Conservation (phyloP, 129 eudicot genomes). For the Artemisia tridentata region DNA sequence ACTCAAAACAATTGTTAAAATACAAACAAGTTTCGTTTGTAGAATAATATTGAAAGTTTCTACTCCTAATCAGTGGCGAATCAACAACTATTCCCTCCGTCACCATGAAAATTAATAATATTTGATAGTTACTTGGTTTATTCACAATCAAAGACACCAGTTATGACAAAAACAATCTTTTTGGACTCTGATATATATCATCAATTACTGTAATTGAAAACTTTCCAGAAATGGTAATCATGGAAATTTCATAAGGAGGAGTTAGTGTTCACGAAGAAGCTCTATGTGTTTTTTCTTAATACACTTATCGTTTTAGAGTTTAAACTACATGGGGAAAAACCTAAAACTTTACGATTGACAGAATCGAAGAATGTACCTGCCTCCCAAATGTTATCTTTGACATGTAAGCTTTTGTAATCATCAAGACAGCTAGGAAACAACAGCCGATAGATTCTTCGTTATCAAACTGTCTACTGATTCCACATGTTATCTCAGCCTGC, state of each 20-base stretch:
- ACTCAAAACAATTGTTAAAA: not conserved
- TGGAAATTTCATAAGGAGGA: not conserved
- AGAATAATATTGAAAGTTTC: not conserved
- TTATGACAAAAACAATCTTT: not conserved
- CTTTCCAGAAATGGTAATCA: not conserved
- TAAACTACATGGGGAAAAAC: not conserved
- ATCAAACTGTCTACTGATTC: not conserved
- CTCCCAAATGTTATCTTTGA: not conserved
- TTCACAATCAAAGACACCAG: not conserved
- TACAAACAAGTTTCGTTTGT: not conserved
- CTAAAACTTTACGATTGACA: not conserved
- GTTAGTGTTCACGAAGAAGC: not conserved
- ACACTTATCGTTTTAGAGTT: not conserved
- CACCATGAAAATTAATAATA: not conserved
- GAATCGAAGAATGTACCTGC: not conserved
- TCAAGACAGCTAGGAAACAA: not conserved
- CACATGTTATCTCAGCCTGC: not conserved
- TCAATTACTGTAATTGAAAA: not conserved
- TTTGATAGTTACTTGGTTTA: not conserved
- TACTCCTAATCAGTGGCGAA: not conserved
- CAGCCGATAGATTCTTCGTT: not conserved
- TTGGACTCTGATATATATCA: not conserved
- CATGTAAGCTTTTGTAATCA: not conserved
- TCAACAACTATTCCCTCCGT: not conserved
- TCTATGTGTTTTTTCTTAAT: not conserved